Base-by-base conservation (phyloP, 1,284 basidiomycete genomes). In the Naganishia albida region DNA sequence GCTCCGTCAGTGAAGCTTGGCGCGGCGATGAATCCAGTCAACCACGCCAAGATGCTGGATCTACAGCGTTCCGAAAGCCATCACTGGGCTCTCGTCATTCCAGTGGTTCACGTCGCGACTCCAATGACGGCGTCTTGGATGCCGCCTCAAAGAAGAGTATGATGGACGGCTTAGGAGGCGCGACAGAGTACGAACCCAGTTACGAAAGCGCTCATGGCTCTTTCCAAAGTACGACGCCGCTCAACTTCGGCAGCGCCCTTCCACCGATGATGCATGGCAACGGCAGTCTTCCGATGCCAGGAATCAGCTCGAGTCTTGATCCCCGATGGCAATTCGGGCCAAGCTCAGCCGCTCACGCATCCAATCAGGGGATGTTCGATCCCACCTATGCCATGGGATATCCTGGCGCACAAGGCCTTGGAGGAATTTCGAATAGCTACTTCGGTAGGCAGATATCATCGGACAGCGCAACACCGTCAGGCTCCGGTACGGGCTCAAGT, bases 1-100 rank as follows among this genome's bases (percentile, higher is more conserved):
- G 71, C 7, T 62, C 67, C 15, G 66, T 69, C 12, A 25, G 8
- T 3, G 66, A 67, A 13, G 67, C 68, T 23, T 55, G 56, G 64
- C 52, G 50, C 12, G 65, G 66, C 7, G 69, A 69, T 52, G 55
- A 53, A 38, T 46, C 2, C 7, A 63, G 42, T 34, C 64, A 63
- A 49, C 67, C 65, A 8, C 38, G 26, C 23, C 60, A 62, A 42
- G 55, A 25, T 26, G 50, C 7, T 18, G 28, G 20, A 20, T 40
- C 46, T 15, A 38, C 30, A 20, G 23, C 57, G 1, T 26, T 18
- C 18, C 39, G 34, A n/a, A 50, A 60, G 15, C 38, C 46, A 23
- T 30, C 26, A 8, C n/a, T 56, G 15, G 42, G 23, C 7, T 49
- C 56, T 2, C n/a, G 44, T 30, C 23, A 59, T 25, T 39, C 46